Base-by-base conservation (phyloP, 2,329 filamentous ascomycete species). In the Cladophialophora chaetospira region DNA sequence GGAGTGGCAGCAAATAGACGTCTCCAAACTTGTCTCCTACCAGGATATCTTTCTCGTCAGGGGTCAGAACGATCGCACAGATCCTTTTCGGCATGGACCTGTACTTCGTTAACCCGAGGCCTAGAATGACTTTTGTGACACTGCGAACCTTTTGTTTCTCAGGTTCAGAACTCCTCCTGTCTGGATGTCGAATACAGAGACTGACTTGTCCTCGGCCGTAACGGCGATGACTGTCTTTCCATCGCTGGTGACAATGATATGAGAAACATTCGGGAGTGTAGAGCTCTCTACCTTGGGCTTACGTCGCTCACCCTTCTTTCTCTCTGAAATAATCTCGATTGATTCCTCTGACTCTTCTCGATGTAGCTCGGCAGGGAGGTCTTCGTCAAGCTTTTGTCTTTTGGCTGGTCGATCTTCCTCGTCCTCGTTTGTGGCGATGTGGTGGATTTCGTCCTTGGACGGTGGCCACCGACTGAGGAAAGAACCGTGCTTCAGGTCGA, bases 1-100 rank as follows among this genome's bases (percentile, higher is more conserved):
- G 71, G 2, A 97, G 78, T 11, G 94, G 93, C 5, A 99, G 75
- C 9, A 89, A 83, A 74, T 96, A 97, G 59, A 97, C 93, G 71
- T 99, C 94, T 63, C 94, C 94, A 68, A 97, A 97, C 73, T 99
- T 99, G 77, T 99, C 94, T 50, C 86, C 93, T 60, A 84, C 86
- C 56, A 97, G 74, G 61, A 99, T 89, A 6, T 85, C 88, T 40
- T 80, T 79, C 60, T 84, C 80, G 69, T 92, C 87, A 35, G 83
- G 77, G 5, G 88, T 85, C 50, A 97, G 74, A 49, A 81, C 76
- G 56, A 97, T 77, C 31, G 88, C 85, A 69, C 87, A 93, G 10
- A 92, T 91, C 31, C 91, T 86, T 76, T 97, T 97, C 35, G 91
- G 90, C 88, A 97, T 95, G 57, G 75, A 76, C 72, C 91, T 93